Evolutionary conservation across 768 basidiomycete species (phyloP), one percentile per base, ranked within the genome.

Genomic region (Lanmaoa pseudosensibilis): DNA sequence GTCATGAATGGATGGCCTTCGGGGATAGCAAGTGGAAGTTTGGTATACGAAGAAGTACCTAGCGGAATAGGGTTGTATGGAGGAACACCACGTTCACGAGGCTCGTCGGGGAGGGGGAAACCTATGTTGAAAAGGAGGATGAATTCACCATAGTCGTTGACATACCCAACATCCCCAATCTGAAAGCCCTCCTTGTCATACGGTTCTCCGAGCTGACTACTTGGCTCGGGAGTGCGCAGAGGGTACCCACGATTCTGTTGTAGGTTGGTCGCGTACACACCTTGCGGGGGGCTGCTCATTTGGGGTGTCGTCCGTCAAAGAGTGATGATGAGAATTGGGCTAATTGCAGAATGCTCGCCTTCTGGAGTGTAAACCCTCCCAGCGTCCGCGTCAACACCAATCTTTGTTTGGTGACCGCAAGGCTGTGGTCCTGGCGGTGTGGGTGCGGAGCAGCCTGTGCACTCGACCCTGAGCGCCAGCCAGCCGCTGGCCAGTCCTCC

Each of bases 151-250:
- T 61, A 43, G 2, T 59, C 55, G 7, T 65, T 63, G 15, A 76
- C 39, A 27, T 71, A 60, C 13, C 72, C 72, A 13, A 75, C 69
- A 58, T 76, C 74, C 1, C 74, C 74, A 19, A 75, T 70, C 38
- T 54, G 65, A 18, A 72, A 52, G 1, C 74, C 73, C 10, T 59
- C 46, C 18, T 23, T 37, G n/a, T 52, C 57, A 25, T 74, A 69
- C 1, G 58, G 51, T n/a, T 52, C 27, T 30, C 8, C 27, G 27
- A 7, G 27, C 8, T 8, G 6, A 19, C 39, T 37, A 18, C 67
- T 54, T 5, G 68, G 66, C 15, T 64, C 61, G 5, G 74, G 74
- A 27, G 57, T 56, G 64, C 67, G 70, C 16, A 74, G 55, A 11
- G 71, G 71, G 50, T 68, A 69, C 0, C 74, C 74, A 27, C 30